phyloP scores from a whole-genome alignment of 352 stramenopile genomes.

The Phytophthora sansomeana region DNA sequence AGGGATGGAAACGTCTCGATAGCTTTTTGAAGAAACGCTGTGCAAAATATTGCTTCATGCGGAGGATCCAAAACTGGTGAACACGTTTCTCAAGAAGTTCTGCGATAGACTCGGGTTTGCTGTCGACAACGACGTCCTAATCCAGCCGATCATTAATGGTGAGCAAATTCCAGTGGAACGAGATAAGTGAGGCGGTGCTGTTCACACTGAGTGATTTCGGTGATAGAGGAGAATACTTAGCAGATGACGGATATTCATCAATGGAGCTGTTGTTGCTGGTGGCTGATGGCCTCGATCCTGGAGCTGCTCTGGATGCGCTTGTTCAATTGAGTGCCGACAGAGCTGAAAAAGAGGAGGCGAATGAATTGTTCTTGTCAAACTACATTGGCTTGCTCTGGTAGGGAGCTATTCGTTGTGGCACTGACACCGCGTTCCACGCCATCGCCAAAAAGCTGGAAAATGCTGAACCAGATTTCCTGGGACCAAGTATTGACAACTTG shows the following conservation, averaged over 20 bases:
- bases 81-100: too few species aligned
- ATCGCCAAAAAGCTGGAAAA: constrained; percentile 8
- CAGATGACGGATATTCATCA: not conserved
- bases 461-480: not conserved
- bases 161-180: not conserved
- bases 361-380: not conserved
- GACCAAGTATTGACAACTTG: not conserved
- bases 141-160: not conserved
- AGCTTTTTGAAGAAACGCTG: too few species aligned
- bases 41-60: too few species aligned
- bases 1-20: too few species aligned
- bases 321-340: not conserved
- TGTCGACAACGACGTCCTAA: too few species aligned
- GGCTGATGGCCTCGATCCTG: not conserved
- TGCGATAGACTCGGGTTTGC: too few species aligned
- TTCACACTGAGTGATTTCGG: not conserved
- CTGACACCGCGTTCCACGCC: not conserved
- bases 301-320: not conserved
- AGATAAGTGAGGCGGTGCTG: not conserved
- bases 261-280: not conserved
- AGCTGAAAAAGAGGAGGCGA: not conserved
- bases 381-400: constrained; percentile 14
- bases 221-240: not conserved
- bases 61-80: too few species aligned
- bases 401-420: constrained; percentile 5